Evolutionary conservation across 345 rosid species (phyloP), one percentile per base, ranked within the genome.

Genomic region (Gynandropsis gynandra): DNA sequence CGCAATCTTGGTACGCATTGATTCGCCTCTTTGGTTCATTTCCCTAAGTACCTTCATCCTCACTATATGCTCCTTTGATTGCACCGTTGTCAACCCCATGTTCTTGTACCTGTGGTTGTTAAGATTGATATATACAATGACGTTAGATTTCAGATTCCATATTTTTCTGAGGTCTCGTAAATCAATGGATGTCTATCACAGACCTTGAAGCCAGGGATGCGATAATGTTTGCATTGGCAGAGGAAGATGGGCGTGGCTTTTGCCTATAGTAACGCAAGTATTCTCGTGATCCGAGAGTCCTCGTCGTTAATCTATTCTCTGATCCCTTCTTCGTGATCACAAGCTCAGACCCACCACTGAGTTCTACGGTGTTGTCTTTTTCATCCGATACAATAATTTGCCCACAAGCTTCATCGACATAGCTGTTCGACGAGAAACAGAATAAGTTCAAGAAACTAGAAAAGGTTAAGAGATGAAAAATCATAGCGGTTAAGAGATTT

Each of bases 261-360:
- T 92, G 98, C 50, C 80, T 85, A 52, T 92, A 92, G 52, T 81
- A 92, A 27, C 90, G 90, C 74, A 87, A 52, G 68, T 66, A 85
- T 62, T 85, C 97, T 32, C 95, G 85, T 34, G 94, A 92, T 16
- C 99, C 99, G 8, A 88, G 76, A 16, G 95, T 74, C 70, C 62
- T 92, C 37, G 78, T 62, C 19, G 68, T 63, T 50, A 65, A 59
- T 62, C 76, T 58, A 40, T 53, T 56, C 33, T 65, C 78, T 0
- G 80, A 48, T 68, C 80, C n/a, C n/a, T n/a, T 88, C 27, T 65
- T 80, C 5, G 72, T 83, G 64, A 92, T 81, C 69, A 85, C 65
- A 1, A 92, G 88, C 80, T 92, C 99, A 43, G 95, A 81, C 21
- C 94, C 99, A 59, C 75, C 81, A 45, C 75, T 83, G 40, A 88